phyloP scores from a whole-genome alignment of 2,329 filamentous ascomycete species.

The Sordariomycetes sp. region DNA sequence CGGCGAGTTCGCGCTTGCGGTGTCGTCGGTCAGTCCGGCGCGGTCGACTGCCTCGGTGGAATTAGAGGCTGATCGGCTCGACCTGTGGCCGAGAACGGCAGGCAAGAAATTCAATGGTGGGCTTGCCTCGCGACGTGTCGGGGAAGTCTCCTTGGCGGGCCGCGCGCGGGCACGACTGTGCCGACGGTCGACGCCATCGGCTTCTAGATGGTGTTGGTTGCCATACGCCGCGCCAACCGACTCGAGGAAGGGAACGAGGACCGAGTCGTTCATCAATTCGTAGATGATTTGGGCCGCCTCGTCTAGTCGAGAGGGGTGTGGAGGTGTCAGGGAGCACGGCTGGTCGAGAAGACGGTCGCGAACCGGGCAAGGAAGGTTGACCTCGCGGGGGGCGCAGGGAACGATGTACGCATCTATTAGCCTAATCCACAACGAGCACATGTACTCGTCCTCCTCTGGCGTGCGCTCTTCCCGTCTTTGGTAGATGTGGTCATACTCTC shows the following conservation, averaged over 20 bases:
- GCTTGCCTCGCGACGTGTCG: slow-evolving; percentile 20
- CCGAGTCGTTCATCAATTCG: slow-evolving; percentile 95
- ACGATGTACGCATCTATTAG: slow-evolving; percentile 83
- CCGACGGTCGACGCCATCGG: slow-evolving; percentile 14
- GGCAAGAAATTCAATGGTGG: slow-evolving; percentile 33
- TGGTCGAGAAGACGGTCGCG: slow-evolving; percentile 63
- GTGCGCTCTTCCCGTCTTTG: slow-evolving; percentile 22
- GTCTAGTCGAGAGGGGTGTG: slow-evolving; percentile 62
- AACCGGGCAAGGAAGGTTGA: slow-evolving; percentile 79
- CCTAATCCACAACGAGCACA: slow-evolving; percentile 75
- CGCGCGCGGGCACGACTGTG: slow-evolving; percentile 24
- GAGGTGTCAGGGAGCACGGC: slow-evolving; percentile 45
- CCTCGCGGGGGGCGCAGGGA: slow-evolving; percentile 72
- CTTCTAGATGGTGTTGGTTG: background rate
- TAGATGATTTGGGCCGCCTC: slow-evolving; percentile 79
- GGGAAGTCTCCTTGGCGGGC: slow-evolving; percentile 19
- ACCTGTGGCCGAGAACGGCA: slow-evolving; percentile 19
- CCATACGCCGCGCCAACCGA: slow-evolving; percentile 19
- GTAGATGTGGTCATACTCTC: slow-evolving; percentile 34
- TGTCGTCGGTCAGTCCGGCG: slow-evolving; percentile 50
- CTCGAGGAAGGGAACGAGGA: slow-evolving; percentile 84
- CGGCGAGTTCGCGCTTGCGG: slow-evolving; percentile 44
- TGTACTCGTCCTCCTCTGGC: slow-evolving; percentile 42
- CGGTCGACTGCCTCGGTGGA: slow-evolving; percentile 32
- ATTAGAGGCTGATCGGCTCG: slow-evolving; percentile 27